These are phyloP conservation scores for Wickerhamomyces ciferrii DNA, from an alignment of 805 yeast species.

Conservation along the genomic window DNA sequence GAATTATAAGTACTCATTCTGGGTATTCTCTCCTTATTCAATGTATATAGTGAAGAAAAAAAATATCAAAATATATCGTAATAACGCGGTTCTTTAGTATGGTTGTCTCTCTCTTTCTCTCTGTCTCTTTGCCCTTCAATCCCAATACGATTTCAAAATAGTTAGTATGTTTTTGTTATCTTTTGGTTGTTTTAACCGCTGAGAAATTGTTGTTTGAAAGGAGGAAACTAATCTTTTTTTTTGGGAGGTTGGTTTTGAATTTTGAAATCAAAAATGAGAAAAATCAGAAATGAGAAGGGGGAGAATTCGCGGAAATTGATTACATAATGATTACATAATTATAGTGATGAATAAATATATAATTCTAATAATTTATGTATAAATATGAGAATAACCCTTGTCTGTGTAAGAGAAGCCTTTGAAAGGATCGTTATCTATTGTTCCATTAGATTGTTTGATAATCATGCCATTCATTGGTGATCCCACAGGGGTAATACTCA, in stretches of 20 bases:
- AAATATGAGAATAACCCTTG: conserved; percentile 14
- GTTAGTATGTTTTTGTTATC: too few relatives aligned
- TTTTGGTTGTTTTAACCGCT: too few relatives aligned
- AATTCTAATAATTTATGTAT: conserved; percentile 8
- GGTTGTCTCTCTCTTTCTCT: neutral
- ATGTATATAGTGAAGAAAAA: too few relatives aligned
- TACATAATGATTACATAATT: neutral
- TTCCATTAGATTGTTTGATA: conserved; percentile 4
- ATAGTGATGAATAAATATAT: conserved; percentile 4
- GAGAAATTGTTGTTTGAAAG: too few relatives aligned
- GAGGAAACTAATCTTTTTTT: too few relatives aligned
- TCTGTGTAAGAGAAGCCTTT: conserved; percentile 42
- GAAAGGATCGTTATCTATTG: conserved; percentile 19
- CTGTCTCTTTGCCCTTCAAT: neutral
- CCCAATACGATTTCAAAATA: too few relatives aligned
- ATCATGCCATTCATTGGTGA: conserved; percentile 11
- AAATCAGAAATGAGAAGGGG: too few relatives aligned
- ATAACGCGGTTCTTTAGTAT: too few relatives aligned
- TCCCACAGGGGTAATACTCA: conserved; percentile 39
- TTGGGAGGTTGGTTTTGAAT: too few relatives aligned
- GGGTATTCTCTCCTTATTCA: too few relatives aligned
- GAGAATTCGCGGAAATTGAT: neutral
- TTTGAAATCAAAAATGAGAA: too few relatives aligned
- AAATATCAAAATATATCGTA: too few relatives aligned
- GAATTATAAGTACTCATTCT: conserved; percentile 4